These are phyloP conservation scores for Thelonectria discophora DNA, from an alignment of 2,329 filamentous ascomycete genomes.

Conservation along the genomic window DNA sequence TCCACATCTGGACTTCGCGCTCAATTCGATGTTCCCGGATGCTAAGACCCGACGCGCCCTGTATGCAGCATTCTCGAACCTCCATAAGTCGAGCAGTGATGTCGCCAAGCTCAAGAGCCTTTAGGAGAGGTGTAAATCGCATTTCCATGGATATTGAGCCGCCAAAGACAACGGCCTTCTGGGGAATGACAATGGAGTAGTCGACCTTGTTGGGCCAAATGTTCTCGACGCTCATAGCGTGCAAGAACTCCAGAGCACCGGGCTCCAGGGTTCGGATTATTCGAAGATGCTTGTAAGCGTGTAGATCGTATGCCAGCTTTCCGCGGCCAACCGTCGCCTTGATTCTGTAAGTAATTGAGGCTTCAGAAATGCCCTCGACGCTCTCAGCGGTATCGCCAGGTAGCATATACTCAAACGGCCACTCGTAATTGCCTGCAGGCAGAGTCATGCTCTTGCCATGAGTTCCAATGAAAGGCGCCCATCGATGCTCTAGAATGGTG, in stretches of 20 bases:
- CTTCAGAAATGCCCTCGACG: constrained; percentile 87
- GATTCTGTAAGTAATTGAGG: constrained; percentile 87
- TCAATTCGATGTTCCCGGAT: constrained; percentile 69
- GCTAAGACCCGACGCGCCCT: constrained; percentile 55
- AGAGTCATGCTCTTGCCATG: constrained; percentile 68
- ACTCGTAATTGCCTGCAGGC: constrained; percentile 82
- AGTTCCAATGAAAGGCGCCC: constrained; percentile 69
- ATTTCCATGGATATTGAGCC: constrained; percentile 87
- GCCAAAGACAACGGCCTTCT: constrained; percentile 93
- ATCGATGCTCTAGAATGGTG: constrained; percentile 73
- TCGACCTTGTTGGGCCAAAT: constrained; percentile 98
- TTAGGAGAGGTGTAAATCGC: constrained; percentile 85
- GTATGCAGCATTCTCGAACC: constrained; percentile 71
- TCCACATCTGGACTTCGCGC: constrained; percentile 70
- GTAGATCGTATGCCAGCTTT: constrained; percentile 87
- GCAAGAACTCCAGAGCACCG: constrained; percentile 78
- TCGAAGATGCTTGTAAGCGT: constrained; percentile 79
- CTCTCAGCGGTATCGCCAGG: constrained; percentile 82
- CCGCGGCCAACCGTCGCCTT: constrained; percentile 89
- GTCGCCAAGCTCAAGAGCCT: constrained; percentile 86
- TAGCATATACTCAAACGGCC: constrained; percentile 79
- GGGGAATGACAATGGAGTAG: constrained; percentile 92
- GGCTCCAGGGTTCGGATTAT: constrained; percentile 81
- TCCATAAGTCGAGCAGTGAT: constrained; percentile 85
- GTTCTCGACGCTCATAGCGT: constrained; percentile 96